Percentiles rank a stretch among this genome's conserved stretches.
phyloP scores from a whole-genome alignment of 2,329 filamentous ascomycete species.

The Xylaria sp. region DNA sequence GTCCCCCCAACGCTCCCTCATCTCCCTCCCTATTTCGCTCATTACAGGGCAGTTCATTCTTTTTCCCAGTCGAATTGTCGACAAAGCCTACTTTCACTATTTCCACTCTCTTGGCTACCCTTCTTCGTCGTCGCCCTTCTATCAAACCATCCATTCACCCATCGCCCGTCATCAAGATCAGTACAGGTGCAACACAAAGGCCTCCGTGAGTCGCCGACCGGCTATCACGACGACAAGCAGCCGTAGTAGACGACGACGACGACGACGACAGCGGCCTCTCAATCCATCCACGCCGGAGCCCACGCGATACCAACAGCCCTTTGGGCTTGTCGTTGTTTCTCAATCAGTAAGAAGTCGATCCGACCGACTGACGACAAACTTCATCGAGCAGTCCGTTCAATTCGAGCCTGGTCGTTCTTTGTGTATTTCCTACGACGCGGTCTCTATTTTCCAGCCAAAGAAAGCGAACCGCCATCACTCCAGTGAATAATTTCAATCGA shows the following conservation, averaged over 20 bases:
- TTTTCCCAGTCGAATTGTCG: constrained; percentile 30
- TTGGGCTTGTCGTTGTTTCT: constrained; percentile 10
- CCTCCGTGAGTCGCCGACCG: constrained; percentile 24
- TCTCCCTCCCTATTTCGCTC: constrained; percentile 38
- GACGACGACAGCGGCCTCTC: neutral
- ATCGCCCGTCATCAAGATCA: constrained; percentile 13
- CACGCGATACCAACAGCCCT: neutral
- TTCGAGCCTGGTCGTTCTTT: constrained; percentile 25
- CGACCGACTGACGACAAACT: constrained; percentile 4
- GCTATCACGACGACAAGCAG: constrained; percentile 14
- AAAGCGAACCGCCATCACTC: constrained; percentile 3
- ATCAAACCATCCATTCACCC: neutral
- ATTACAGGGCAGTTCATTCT: constrained; percentile 37
- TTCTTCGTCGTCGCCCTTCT: constrained; percentile 18
- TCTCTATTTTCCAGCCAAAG: constrained; percentile 20
- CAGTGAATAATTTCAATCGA: constrained; percentile 6
- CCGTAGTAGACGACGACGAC: constrained; percentile 6
- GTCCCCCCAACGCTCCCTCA: constrained; percentile 36
- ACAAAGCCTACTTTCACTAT: constrained; percentile 33
- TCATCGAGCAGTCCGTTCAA: constrained; percentile 16
- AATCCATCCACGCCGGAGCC: constrained; percentile 1
- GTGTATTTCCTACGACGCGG: constrained; percentile 24
- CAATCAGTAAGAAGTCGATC: constrained; percentile 6
- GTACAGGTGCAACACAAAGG: constrained; percentile 10
- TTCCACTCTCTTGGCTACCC: constrained; percentile 25